Conservation (phyloP, 257 asterid genomes). For the Fraxinus quadrangulata region DNA sequence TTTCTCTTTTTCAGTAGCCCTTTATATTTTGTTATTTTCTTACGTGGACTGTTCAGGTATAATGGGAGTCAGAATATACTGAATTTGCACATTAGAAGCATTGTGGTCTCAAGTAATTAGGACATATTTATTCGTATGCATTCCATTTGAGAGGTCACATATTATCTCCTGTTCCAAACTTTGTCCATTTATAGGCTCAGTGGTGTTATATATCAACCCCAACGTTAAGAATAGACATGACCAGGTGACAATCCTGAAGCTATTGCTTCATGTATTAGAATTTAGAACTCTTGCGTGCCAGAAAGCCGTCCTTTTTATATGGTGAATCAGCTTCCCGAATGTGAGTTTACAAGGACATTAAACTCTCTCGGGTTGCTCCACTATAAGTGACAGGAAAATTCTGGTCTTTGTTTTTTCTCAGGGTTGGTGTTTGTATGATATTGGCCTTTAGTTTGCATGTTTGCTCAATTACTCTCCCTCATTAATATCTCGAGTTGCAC, state of each 20-base stretch:
- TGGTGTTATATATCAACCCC: too few species aligned
- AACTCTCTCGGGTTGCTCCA: background rate
- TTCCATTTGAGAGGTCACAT: background rate
- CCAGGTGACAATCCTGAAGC: background rate
- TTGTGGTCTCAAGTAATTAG: background rate
- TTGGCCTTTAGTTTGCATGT: background rate
- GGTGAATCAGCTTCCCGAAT: too few species aligned
- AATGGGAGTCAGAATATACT: background rate
- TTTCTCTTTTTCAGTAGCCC: background rate
- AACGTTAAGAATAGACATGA: too few species aligned
- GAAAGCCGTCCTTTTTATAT: background rate
- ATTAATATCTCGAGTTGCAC: background rate
- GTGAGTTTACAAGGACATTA: background rate
- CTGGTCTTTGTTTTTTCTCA: background rate
- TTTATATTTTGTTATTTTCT: background rate
- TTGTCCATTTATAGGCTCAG: too few species aligned
- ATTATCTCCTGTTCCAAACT: too few species aligned
- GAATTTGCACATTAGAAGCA: background rate
- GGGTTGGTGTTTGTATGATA: background rate
- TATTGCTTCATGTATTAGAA: background rate
- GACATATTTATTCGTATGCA: background rate
- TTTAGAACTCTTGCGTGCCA: background rate
- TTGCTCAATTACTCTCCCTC: background rate
- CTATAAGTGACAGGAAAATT: background rate
- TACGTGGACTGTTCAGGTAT: background rate